Evolutionary conservation across 441 rosid genomes (phyloP).

Genomic region (Euphorbia corollata): DNA sequence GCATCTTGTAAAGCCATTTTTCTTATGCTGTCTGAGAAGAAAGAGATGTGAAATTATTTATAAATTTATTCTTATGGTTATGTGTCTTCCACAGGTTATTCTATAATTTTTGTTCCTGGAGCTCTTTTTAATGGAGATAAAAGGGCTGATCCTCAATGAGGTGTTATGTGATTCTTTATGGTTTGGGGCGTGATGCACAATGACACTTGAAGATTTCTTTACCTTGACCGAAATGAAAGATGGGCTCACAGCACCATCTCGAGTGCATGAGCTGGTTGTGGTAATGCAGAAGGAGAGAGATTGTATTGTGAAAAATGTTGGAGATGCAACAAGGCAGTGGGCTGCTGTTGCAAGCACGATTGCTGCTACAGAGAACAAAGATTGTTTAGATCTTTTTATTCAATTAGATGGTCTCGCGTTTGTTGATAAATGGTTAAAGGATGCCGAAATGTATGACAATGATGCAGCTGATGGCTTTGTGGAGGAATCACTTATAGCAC

Average conservation of each 20-base stretch:
- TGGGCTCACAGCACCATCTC: constrained; percentile 70
- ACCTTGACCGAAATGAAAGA: constrained; percentile 84
- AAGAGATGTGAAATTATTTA: no score
- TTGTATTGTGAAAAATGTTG: constrained; percentile 47
- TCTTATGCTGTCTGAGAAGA: no score
- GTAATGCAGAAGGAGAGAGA: constrained; percentile 71
- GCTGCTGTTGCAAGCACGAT: constrained; percentile 81
- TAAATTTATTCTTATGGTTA: background rate
- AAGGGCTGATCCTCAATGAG: constrained; percentile 19
- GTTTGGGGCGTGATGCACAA: constrained; percentile 40
- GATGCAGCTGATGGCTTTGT: constrained; percentile 44
- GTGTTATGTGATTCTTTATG: constrained; percentile 31
- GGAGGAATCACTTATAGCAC: constrained; percentile 68
- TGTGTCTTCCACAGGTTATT: constrained; percentile 31
- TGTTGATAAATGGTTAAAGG: constrained; percentile 71
- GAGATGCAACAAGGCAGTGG: constrained; percentile 87
- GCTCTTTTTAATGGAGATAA: constrained; percentile 32
- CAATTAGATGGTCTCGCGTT: constrained; percentile 74
- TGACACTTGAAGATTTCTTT: constrained; percentile 95
- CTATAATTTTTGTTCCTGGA: constrained; percentile 19
- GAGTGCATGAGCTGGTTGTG: constrained; percentile 70
- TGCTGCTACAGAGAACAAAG: constrained; percentile 73
- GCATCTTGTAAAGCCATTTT: no score
- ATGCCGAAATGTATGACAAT: constrained; percentile 42
- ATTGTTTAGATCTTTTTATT: constrained; percentile 85